Evolutionary conservation across 2,329 filamentous ascomycete species (phyloP).

Genomic region (Penicillium sp.): DNA sequence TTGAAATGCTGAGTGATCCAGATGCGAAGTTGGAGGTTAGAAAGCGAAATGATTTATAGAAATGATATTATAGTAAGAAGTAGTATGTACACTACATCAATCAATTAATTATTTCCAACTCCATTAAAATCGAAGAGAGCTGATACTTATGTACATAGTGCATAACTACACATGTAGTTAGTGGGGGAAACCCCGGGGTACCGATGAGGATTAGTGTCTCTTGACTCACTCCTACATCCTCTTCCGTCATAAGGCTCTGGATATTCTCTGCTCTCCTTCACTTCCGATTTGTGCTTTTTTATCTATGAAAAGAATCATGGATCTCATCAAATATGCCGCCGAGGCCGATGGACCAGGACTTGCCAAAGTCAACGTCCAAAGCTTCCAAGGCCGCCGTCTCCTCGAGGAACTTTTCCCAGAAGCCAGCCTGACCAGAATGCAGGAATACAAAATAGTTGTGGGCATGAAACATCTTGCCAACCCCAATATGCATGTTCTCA

Average conservation of each 20-base stretch:
- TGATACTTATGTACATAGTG: not conserved
- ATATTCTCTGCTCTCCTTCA: not conserved
- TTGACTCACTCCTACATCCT: not conserved
- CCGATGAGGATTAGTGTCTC: slow-evolving; percentile 1
- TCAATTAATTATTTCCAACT: not conserved
- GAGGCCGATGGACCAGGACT: slow-evolving; percentile 45
- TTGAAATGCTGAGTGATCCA: slow-evolving; percentile 1
- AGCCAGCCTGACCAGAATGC: slow-evolving; percentile 22
- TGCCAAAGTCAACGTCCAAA: slow-evolving; percentile 47
- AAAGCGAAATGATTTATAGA: not conserved
- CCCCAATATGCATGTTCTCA: slow-evolving; percentile 42
- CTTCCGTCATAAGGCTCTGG: not conserved
- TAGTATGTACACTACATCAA: too few relatives aligned
- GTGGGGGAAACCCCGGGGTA: not conserved
- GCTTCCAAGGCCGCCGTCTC: slow-evolving; percentile 45
- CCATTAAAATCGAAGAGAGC: not conserved
- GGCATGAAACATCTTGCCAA: slow-evolving; percentile 44
- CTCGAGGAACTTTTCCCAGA: slow-evolving; percentile 45
- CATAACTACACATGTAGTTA: not conserved
- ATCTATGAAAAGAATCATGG: not conserved
- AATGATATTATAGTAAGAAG: not conserved
- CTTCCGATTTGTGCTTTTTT: not conserved
- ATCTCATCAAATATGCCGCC: slow-evolving; percentile 41
- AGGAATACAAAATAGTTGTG: slow-evolving; percentile 39
- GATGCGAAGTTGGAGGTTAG: not conserved